These are phyloP conservation scores for Corymbia calophylla DNA, from an alignment of 441 rosid species.

Conservation along the genomic window DNA sequence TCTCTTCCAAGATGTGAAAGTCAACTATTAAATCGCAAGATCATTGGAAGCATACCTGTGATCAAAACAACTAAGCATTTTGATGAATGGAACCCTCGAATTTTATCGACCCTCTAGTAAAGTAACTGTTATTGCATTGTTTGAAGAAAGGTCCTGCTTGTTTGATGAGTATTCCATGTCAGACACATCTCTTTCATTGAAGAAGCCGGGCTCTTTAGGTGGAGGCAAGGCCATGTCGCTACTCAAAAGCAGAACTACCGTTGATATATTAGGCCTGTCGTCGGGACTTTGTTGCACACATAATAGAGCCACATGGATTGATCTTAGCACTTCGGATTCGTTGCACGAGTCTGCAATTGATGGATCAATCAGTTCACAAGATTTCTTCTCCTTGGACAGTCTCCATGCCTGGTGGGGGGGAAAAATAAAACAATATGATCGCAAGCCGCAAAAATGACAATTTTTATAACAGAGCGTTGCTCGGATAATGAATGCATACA, in stretches of 20 bases:
- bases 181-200: conserved; percentile 6
- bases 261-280: conserved; percentile 13
- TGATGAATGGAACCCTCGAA: not conserved
- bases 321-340: not conserved
- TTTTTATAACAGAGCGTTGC: not conserved
- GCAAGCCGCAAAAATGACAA: not conserved
- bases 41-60: not conserved
- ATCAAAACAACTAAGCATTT: not conserved
- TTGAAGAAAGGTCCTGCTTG: conserved; percentile 1
- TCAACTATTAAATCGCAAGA: not conserved
- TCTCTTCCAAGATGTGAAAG: not conserved
- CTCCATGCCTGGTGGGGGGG: conserved; percentile 7
- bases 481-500: not conserved
- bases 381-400: conserved; percentile 3
- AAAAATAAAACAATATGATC: not conserved
- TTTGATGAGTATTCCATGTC: not conserved
- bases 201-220: conserved; percentile 20
- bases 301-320: conserved; percentile 11
- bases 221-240: conserved; percentile 3
- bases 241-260: conserved; percentile 2
- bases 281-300: conserved; percentile 11
- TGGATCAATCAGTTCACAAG: conserved; percentile 6
- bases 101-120: not conserved
- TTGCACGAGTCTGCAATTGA: not conserved
- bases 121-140: not conserved